These are phyloP conservation scores for Oryza glaberrima DNA, from an alignment of 176 grass and related monocot species.

Conservation along the genomic window DNA sequence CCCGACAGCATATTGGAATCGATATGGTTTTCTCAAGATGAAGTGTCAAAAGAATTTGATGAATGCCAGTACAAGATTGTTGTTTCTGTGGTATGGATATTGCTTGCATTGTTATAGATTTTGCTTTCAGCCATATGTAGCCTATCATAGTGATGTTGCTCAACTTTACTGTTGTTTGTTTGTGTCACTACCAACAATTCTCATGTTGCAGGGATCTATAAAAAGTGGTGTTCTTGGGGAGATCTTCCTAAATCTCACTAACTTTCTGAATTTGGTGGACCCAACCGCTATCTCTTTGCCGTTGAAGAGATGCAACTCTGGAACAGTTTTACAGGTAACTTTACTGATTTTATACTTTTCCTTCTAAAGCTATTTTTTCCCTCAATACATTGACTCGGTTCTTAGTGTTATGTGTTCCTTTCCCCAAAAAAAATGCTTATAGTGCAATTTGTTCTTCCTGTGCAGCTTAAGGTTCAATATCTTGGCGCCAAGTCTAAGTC, in stretches of 20 bases:
- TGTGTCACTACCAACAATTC: background rate
- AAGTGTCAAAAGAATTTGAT: constrained; percentile 65
- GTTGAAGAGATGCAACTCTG: constrained; percentile 77
- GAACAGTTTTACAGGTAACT: constrained; percentile 81
- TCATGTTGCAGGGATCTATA: constrained; percentile 68
- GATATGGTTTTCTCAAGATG: constrained; percentile 79
- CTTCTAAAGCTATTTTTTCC: background rate
- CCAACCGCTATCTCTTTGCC: constrained; percentile 72
- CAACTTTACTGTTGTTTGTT: constrained; percentile 5
- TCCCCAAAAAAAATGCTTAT: background rate
- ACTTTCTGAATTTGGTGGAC: constrained; percentile 75
- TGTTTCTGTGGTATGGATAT: constrained; percentile 75
- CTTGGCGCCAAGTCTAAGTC: constrained; percentile 73
- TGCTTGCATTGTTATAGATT: background rate
- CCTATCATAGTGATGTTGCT: constrained; percentile 10
- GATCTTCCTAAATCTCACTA: constrained; percentile 74
- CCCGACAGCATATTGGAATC: constrained; percentile 72
- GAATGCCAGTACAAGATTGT: constrained; percentile 94
- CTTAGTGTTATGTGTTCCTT: background rate
- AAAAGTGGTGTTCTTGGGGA: constrained; percentile 89
- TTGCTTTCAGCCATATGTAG: background rate
- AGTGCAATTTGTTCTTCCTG: constrained; percentile 11
- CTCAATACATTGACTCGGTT: background rate
- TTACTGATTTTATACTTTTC: background rate
- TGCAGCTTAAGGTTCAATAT: constrained; percentile 96